Evolutionary conservation across 2,329 filamentous ascomycete species (phyloP).

Genomic region (Trichoderma breve): DNA sequence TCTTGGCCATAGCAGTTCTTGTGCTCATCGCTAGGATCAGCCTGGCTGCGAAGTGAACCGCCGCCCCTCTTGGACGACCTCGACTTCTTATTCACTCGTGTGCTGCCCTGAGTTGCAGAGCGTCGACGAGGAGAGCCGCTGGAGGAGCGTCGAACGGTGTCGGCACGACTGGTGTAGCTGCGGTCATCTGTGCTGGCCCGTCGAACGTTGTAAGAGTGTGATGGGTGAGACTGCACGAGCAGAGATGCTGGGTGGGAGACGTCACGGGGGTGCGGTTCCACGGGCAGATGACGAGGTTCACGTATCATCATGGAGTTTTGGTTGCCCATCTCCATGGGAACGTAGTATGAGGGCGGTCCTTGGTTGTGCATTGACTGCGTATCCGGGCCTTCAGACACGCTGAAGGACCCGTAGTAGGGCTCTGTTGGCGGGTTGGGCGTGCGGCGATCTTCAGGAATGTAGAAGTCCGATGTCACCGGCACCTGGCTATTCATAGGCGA

Average conservation of each 20-base stretch:
- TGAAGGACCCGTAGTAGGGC: constrained; percentile 38
- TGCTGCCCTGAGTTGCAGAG: constrained; percentile 22
- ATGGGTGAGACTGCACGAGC: constrained; percentile 26
- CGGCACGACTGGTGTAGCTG: constrained; percentile 2
- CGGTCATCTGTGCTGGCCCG: constrained; percentile 28
- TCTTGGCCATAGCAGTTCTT: constrained; percentile 37
- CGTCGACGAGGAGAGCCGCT: constrained; percentile 32
- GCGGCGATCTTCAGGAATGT: constrained; percentile 40
- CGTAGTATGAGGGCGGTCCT: constrained; percentile 30
- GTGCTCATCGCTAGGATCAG: constrained; percentile 32
- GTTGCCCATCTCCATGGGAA: constrained; percentile 28
- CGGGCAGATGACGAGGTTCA: constrained; percentile 23
- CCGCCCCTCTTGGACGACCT: constrained; percentile 20
- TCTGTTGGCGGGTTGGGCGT: constrained; percentile 37
- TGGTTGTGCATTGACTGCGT: constrained; percentile 27
- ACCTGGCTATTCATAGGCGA: constrained; percentile 47
- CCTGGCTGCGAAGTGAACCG: constrained; percentile 11
- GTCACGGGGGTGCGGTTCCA: constrained; percentile 29
- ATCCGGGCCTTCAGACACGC: constrained; percentile 35
- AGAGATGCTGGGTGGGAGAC: constrained; percentile 23
- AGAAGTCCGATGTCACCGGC: constrained; percentile 36
- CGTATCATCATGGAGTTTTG: constrained; percentile 31
- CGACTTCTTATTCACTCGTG: constrained; percentile 30
- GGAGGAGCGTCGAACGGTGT: constrained; percentile 24
- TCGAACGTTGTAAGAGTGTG: constrained; percentile 25